Evolutionary conservation across 2,329 filamentous ascomycete genomes (phyloP), one percentile per base, ranked within the genome.

Genomic region (Monosporascus cannonballus): DNA sequence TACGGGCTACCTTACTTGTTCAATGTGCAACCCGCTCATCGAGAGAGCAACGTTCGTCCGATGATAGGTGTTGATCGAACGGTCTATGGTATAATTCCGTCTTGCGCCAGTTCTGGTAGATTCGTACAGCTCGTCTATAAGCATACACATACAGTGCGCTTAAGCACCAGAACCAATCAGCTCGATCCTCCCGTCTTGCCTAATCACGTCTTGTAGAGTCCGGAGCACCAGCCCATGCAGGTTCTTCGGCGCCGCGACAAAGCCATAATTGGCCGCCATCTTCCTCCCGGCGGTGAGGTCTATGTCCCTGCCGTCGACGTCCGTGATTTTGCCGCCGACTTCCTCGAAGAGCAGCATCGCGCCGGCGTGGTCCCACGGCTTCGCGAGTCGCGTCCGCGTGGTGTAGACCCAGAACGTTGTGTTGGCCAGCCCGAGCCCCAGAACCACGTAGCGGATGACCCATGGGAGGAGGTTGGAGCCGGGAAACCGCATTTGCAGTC

Each of bases 321-420:
- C 80, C 0, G 79, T 82, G 49, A 84, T 71, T 52, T 68, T 71
- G 1, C 80, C 80, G 1, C 80, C 80, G 1, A 76, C 70, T 61
- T 84, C 80, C 54, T 81, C 75, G 44, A 80, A 83, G 7, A 84
- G 61, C 34, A 84, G 61, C 77, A 83, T 81, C 0, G 79, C 80
- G 2, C 80, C 80, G 0, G 80, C 79, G 52, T 84, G 80, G 55
- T 84, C 80, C 80, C 80, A 84, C 1, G 79, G 70, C 66, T 84
- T 83, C 9, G 73, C 80, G 11, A 69, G 69, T 0, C 79, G 69
- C 24, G 73, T 71, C 20, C 71, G 68, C 22, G 67, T 65, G 56
- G 74, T 76, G 67, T 83, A 84, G 9, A 81, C 74, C 79, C 80
- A 83, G 9, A 81, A 72, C 0, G 77, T 81, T 41, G 74, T 70